Conservation (phyloP, 2,329 filamentous ascomycete genomes). For the Huntiella savannae region DNA sequence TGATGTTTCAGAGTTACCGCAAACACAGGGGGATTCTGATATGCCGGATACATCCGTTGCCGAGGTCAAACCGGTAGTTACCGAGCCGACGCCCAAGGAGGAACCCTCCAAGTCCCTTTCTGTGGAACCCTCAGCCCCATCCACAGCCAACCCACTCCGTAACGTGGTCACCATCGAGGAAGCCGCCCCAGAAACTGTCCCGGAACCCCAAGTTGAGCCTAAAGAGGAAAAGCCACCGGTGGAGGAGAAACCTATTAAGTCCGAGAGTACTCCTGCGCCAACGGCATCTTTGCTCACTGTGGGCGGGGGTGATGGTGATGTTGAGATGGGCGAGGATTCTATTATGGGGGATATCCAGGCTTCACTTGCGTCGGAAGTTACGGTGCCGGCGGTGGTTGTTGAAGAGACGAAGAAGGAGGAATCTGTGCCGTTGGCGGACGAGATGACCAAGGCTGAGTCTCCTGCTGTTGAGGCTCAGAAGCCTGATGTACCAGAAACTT, state of each 20-base stretch:
- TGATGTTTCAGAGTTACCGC: constrained; percentile 18
- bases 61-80: not conserved
- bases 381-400: not conserved
- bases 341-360: too few species aligned
- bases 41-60: constrained; percentile 16
- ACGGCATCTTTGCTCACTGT: too few species aligned
- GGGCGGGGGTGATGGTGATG: not conserved
- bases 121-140: constrained; percentile 1
- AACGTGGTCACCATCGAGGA: constrained; percentile 7
- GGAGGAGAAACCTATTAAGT: too few species aligned
- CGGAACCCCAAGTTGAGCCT: not conserved
- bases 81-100: not conserved
- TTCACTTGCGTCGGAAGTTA: too few species aligned
- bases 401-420: not conserved
- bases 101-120: too few species aligned
- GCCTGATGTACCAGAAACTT: not conserved
- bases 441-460: not conserved
- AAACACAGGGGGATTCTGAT: constrained; percentile 5
- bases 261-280: too few species aligned
- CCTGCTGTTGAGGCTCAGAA: not conserved
- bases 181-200: not conserved
- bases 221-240: too few species aligned
- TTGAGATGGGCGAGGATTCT: constrained; percentile 1
- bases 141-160: constrained; percentile 7
- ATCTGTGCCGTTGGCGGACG: not conserved